phyloP scores from a whole-genome alignment of 2,329 filamentous ascomycete species.

The Fusarium cyanostomum region DNA sequence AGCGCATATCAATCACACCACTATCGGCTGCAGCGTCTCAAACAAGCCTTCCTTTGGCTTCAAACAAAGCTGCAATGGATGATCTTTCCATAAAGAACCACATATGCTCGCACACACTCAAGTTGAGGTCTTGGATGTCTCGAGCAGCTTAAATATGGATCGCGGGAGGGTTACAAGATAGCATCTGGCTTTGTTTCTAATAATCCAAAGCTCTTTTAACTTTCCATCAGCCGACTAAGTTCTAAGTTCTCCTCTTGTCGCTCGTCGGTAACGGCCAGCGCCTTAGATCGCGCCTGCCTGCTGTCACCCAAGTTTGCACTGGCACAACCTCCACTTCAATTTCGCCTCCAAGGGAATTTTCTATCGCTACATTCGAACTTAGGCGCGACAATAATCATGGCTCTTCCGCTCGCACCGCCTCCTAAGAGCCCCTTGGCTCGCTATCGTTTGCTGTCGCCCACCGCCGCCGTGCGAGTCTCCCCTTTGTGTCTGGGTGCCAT shows the following conservation, averaged over 20 bases:
- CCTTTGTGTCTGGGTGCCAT: constrained; percentile 72
- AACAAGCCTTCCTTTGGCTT: background rate
- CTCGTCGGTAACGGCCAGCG: background rate
- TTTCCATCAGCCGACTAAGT: background rate
- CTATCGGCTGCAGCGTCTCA: background rate
- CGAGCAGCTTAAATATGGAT: background rate
- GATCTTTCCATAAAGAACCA: background rate
- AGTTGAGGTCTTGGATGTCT: background rate
- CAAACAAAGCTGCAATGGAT: background rate
- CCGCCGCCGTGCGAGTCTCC: constrained; percentile 72
- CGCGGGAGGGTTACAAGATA: background rate
- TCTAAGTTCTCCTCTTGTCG: background rate
- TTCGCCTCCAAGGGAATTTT: background rate
- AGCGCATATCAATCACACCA: constrained; percentile 2
- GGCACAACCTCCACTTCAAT: background rate
- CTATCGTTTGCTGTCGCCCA: constrained; percentile 73
- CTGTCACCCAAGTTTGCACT: background rate
- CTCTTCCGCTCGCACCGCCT: constrained; percentile 53
- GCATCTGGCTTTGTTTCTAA: background rate
- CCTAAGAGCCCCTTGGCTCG: constrained; percentile 69
- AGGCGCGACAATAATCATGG: constrained; percentile 18
- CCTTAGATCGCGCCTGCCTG: background rate
- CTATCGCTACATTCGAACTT: background rate
- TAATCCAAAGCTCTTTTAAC: background rate
- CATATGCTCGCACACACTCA: background rate